Conservation (phyloP, 2,329 filamentous ascomycete species). For the Nothopassalora personata region DNA sequence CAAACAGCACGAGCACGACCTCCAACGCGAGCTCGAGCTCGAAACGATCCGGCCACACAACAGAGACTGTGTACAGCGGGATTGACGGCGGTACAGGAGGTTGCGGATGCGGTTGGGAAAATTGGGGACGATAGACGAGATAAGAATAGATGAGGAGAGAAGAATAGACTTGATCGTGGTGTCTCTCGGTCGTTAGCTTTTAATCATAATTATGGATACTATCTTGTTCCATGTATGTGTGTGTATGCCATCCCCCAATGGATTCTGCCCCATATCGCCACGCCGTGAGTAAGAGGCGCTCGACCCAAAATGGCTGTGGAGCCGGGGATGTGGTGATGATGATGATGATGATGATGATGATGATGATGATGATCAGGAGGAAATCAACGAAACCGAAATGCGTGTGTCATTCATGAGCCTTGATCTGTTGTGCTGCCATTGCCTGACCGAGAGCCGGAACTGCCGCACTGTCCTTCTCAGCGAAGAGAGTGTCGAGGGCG, state of each 20-base stretch:
- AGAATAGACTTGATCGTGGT: neutral
- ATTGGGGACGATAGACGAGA: constrained; percentile 36
- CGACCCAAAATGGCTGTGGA: neutral
- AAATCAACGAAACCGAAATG: neutral
- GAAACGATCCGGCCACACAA: neutral
- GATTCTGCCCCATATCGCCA: neutral
- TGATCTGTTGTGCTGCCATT: constrained; percentile 14
- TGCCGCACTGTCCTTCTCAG: constrained; percentile 43
- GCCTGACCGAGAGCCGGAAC: constrained; percentile 10
- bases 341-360: no score
- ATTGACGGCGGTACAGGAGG: constrained; percentile 57
- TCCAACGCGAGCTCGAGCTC: neutral
- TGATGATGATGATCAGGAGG: neutral
- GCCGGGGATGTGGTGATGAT: neutral
- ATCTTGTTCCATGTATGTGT: neutral
- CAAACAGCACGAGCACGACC: constrained; percentile 21
- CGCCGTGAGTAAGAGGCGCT: neutral
- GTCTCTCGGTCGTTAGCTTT: neutral
- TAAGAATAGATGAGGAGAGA: neutral
- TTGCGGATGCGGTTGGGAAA: constrained; percentile 56
- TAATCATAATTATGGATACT: constrained; percentile 1
- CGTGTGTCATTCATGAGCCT: constrained; percentile 6
- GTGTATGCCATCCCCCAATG: neutral
- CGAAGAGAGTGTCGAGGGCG: constrained; percentile 67
- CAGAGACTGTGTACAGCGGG: constrained; percentile 34